A percentile compares a stretch with the other conserved stretches of the same genome.
Evolutionary conservation across 108 stramenopile species (phyloP).

Genomic region (Parietichytrium sp.): DNA sequence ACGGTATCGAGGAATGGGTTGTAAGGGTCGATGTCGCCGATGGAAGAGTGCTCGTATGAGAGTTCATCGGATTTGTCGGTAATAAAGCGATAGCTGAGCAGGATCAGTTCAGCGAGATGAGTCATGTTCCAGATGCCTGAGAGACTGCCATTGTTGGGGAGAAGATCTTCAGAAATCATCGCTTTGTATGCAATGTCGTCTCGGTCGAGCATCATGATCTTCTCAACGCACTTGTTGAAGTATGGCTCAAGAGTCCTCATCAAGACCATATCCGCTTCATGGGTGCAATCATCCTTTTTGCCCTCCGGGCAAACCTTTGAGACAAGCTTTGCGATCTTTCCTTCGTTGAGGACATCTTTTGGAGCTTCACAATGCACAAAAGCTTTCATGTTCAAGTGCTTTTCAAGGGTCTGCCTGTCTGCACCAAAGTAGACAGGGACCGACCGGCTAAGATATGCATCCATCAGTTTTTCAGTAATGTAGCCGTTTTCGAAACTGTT

Average conservation of each 20-base stretch:
- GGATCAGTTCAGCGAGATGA: background rate
- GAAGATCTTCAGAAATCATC: background rate
- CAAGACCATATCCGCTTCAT: background rate
- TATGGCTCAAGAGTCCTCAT: background rate
- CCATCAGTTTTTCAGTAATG: constrained; percentile 18
- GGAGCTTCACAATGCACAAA: background rate
- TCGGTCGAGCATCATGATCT: background rate
- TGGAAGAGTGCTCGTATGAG: too few relatives aligned
- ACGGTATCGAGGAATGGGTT: too few relatives aligned
- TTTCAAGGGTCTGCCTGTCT: background rate
- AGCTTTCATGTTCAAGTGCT: background rate
- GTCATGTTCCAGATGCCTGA: constrained; percentile 8
- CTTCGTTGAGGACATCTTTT: background rate
- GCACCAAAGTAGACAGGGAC: background rate
- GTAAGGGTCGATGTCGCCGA: too few relatives aligned
- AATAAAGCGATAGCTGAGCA: too few relatives aligned
- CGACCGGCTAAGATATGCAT: background rate
- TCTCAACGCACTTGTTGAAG: background rate
- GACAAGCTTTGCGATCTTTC: background rate
- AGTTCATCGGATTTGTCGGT: too few relatives aligned
- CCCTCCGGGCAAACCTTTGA: background rate
- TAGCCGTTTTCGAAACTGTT: constrained; percentile 12
- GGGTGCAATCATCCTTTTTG: background rate
- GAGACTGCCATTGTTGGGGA: background rate
- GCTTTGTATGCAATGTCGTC: background rate